Conservation (phyloP, 2,329 filamentous ascomycete genomes). For the Phyllosticta citrichinensis region DNA sequence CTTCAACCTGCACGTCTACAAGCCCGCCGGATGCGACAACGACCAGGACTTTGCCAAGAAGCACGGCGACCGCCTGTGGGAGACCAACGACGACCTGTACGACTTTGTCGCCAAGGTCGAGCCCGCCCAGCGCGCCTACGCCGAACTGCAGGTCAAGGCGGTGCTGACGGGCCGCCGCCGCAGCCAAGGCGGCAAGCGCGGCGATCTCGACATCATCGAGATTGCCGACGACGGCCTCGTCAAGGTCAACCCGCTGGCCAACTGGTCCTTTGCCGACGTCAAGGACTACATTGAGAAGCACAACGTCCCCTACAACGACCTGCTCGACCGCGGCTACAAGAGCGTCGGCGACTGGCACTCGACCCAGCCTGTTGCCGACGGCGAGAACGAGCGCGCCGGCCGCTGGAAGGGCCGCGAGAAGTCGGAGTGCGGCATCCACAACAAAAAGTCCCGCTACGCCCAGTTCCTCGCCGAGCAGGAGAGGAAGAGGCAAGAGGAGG, state of each 20-base stretch:
- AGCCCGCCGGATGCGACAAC: conserved; percentile 65
- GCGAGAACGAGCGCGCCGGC: conserved; percentile 90
- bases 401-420: conserved; percentile 95
- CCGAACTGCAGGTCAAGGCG: conserved; percentile 76
- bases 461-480: conserved; percentile 70
- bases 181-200: conserved; percentile 87
- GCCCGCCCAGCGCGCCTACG: conserved; percentile 83
- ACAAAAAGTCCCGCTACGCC: conserved; percentile 88
- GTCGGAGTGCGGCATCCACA: conserved; percentile 98
- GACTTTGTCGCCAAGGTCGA: conserved; percentile 98
- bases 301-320: conserved; percentile 84
- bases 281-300: conserved; percentile 77
- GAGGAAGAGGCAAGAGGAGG: conserved; percentile 40
- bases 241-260: conserved; percentile 95
- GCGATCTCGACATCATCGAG: conserved; percentile 83
- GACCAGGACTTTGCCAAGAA: conserved; percentile 68
- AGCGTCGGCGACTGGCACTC: conserved; percentile 98
- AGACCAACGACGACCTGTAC: conserved; percentile 78
- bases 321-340: conserved; percentile 94
- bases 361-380: conserved; percentile 75
- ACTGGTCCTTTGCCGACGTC: conserved; percentile 88
- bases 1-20: conserved; percentile 79
- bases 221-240: conserved; percentile 82
- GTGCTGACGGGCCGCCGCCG: conserved; percentile 85
- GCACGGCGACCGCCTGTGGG: conserved; percentile 78